Percentiles rank a stretch among this genome's conserved stretches.
Conservation (phyloP, 2,329 filamentous ascomycete genomes). For the Penicillium sp. region DNA sequence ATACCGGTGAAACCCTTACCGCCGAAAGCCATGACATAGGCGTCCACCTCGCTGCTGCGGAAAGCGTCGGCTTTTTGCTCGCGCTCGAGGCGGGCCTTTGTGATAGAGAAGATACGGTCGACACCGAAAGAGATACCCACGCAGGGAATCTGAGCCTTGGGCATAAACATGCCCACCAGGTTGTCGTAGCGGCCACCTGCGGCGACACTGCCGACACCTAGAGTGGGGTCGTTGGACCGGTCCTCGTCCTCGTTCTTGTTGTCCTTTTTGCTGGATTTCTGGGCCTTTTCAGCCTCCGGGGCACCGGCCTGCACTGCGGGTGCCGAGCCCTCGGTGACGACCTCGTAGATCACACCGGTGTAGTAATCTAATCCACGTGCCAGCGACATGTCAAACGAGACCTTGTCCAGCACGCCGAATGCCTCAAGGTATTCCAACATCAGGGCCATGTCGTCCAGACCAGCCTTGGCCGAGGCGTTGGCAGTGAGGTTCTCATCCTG, state of each 20-base stretch:
- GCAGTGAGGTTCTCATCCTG: constrained; percentile 62
- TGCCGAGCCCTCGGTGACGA: constrained; percentile 75
- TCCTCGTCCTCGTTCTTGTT: constrained; percentile 61
- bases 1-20: constrained; percentile 78
- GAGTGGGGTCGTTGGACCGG: constrained; percentile 69
- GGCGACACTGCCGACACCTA: constrained; percentile 82
- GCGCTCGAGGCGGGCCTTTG: constrained; percentile 67
- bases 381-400: constrained; percentile 86
- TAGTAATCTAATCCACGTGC: constrained; percentile 91
- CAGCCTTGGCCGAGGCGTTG: constrained; percentile 72
- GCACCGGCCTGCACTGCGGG: constrained; percentile 45
- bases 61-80: constrained; percentile 52
- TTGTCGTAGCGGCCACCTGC: constrained; percentile 90
- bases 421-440: constrained; percentile 78
- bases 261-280: constrained; percentile 41
- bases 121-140: constrained; percentile 91
- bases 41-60: constrained; percentile 73
- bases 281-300: constrained; percentile 33
- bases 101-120: constrained; percentile 91
- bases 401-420: constrained; percentile 65
- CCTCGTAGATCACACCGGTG: constrained; percentile 86
- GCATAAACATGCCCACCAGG: constrained; percentile 88
- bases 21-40: constrained; percentile 92
- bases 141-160: constrained; percentile 80
- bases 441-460: constrained; percentile 73